Evolutionary conservation across 805 yeast species (phyloP).

Genomic region (Yarrowia phangngaensis): DNA sequence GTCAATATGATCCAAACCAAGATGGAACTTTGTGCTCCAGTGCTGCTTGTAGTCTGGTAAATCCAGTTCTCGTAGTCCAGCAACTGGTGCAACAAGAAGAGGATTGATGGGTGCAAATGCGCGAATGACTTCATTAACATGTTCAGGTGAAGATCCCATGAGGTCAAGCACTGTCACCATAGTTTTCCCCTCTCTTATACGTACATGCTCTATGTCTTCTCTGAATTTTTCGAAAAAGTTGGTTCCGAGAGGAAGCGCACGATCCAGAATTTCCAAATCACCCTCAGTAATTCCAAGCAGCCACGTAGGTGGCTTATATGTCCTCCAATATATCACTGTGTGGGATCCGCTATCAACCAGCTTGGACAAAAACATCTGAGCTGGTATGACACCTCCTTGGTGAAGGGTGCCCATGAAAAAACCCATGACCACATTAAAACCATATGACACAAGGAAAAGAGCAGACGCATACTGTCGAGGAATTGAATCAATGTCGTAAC

Average conservation of each 20-base stretch:
- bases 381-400: conserved; percentile 85
- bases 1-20: conserved; percentile 75
- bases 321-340: conserved; percentile 80
- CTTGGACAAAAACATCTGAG: conserved; percentile 42
- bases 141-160: conserved; percentile 46
- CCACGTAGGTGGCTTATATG: conserved; percentile 94
- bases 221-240: conserved; percentile 27
- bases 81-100: conserved; percentile 37
- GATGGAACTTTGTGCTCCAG: conserved; percentile 44
- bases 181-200: conserved; percentile 28
- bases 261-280: conserved; percentile 34
- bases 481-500: conserved; percentile 41
- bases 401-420: conserved; percentile 75
- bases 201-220: conserved; percentile 28
- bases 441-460: conserved; percentile 48
- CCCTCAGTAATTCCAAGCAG: conserved; percentile 45
- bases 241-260: conserved; percentile 2
- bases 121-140: conserved; percentile 30
- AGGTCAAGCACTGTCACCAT: conserved; percentile 41
- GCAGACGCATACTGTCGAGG: conserved; percentile 30
- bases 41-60: conserved; percentile 25
- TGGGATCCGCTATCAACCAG: conserved; percentile 32
- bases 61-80: conserved; percentile 21
- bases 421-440: conserved; percentile 59
- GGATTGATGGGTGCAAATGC: conserved; percentile 5